A percentile compares a stretch with the other conserved stretches of the same genome.
Evolutionary conservation across 176 grass and related monocot species (phyloP).

Genomic region (Chrysopogon serrulatus): DNA sequence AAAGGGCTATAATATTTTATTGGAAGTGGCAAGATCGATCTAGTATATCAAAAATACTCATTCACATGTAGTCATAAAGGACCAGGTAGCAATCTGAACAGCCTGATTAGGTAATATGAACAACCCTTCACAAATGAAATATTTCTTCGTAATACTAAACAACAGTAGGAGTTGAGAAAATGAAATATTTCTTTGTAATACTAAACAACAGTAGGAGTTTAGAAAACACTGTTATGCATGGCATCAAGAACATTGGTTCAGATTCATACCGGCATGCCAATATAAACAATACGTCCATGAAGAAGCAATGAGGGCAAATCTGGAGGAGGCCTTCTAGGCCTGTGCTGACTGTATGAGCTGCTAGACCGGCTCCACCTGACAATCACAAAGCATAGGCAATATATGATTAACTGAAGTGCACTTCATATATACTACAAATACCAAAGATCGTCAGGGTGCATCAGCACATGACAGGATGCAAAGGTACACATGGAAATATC

Average conservation of each 20-base stretch:
- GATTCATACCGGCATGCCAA: constrained; percentile 87
- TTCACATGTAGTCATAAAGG: background rate
- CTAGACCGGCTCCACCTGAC: constrained; percentile 58
- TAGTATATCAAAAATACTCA: background rate
- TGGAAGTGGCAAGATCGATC: background rate
- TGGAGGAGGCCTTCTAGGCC: constrained; percentile 52
- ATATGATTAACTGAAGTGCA: constrained; percentile 7
- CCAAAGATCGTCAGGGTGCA: constrained; percentile 4
- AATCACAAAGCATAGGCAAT: background rate
- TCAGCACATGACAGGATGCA: background rate
- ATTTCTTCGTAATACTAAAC: background rate
- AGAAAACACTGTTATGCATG: background rate
- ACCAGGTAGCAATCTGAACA: background rate
- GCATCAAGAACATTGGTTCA: background rate
- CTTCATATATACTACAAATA: background rate
- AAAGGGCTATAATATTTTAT: background rate
- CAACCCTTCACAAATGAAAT: background rate
- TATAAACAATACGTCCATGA: constrained; percentile 63
- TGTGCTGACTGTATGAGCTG: constrained; percentile 61
- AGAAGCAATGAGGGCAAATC: constrained; percentile 89
- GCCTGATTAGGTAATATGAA: background rate
- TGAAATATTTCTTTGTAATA: background rate
- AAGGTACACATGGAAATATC: background rate
- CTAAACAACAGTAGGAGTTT: background rate
- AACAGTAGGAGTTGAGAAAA: background rate